A percentile compares a stretch with the other conserved stretches of the same genome.
Evolutionary conservation across 495 filamentous ascomycete genomes (phyloP).

Genomic region (Acidomyces sp.): DNA sequence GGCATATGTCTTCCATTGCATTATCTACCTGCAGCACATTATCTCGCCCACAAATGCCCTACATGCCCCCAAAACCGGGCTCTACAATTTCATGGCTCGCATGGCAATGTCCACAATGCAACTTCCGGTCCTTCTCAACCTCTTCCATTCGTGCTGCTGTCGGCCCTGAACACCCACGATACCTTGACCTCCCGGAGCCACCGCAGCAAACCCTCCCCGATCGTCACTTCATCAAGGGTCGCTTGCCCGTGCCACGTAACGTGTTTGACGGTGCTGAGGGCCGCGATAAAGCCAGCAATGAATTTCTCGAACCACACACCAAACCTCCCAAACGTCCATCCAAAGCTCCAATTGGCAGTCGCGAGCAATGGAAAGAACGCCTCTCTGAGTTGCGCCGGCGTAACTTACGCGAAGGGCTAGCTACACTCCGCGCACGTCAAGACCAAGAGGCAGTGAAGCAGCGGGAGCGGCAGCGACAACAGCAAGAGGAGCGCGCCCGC

Average conservation of each 20-base stretch:
- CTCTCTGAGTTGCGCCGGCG: constrained; percentile 47
- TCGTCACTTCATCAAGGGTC: constrained; percentile 49
- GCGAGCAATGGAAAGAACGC: constrained; percentile 47
- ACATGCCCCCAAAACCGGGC: constrained; percentile 14
- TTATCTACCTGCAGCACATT: no score
- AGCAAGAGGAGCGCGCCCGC: constrained; percentile 32
- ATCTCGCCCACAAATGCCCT: no score
- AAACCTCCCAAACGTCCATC: constrained; percentile 21
- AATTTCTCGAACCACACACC: constrained; percentile 37
- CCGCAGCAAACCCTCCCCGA: constrained; percentile 31
- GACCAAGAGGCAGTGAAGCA: constrained; percentile 30
- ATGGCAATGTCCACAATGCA: constrained; percentile 14
- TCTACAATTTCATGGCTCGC: constrained; percentile 3
- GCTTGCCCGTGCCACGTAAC: constrained; percentile 54
- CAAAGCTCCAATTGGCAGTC: constrained; percentile 14
- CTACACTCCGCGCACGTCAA: constrained; percentile 46
- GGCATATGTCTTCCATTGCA: neutral
- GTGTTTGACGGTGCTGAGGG: constrained; percentile 44
- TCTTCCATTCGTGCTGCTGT: constrained; percentile 26
- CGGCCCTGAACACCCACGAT: constrained; percentile 58
- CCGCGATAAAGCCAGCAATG: constrained; percentile 31
- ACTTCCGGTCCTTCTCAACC: constrained; percentile 33
- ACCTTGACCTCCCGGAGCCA: constrained; percentile 57
- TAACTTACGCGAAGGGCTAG: constrained; percentile 51
- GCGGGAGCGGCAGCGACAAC: constrained; percentile 27